Percentiles rank a stretch among this genome's conserved stretches.
These are phyloP conservation scores for Phoma herbarum DNA, from an alignment of 2,329 filamentous ascomycete species.

Conservation along the genomic window DNA sequence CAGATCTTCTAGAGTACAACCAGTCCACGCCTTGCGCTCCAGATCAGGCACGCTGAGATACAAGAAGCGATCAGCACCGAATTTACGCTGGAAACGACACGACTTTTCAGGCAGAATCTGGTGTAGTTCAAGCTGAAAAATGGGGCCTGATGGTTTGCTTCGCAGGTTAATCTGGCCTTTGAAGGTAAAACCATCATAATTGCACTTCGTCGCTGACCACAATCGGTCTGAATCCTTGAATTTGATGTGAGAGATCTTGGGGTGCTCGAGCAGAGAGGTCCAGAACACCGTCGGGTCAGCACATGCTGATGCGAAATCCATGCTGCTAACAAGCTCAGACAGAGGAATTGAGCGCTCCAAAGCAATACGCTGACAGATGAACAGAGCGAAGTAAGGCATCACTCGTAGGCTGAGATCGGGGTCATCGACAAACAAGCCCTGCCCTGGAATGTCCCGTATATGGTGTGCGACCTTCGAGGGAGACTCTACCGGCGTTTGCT, in stretches of 20 bases:
- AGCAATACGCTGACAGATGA: conserved; percentile 45
- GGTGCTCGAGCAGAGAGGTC: conserved; percentile 21
- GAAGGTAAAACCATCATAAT: conserved; percentile 45
- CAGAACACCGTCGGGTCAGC: conserved; percentile 34
- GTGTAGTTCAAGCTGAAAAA: conserved; percentile 40
- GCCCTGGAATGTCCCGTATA: conserved; percentile 39
- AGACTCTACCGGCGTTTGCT: conserved; percentile 14
- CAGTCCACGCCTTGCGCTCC: neutral
- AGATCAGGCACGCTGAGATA: conserved; percentile 49
- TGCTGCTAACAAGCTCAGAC: conserved; percentile 23
- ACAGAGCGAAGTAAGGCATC: conserved; percentile 45
- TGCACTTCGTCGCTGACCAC: conserved; percentile 37
- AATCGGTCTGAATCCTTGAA: conserved; percentile 28
- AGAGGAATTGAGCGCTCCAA: conserved; percentile 24
- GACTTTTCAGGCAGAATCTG: conserved; percentile 43
- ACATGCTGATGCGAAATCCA: conserved; percentile 17
- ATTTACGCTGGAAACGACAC: conserved; percentile 50
- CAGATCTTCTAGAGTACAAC: conserved; percentile 13
- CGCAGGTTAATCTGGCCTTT: conserved; percentile 43
- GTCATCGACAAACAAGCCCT: conserved; percentile 42
- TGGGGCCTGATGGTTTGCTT: conserved; percentile 15
- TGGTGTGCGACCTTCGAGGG: conserved; percentile 32
- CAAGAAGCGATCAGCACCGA: conserved; percentile 54
- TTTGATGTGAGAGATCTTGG: conserved; percentile 5
- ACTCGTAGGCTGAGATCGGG: conserved; percentile 13